Evolutionary conservation across 805 yeast genomes (phyloP).

Genomic region (Metschnikowia proteae): DNA sequence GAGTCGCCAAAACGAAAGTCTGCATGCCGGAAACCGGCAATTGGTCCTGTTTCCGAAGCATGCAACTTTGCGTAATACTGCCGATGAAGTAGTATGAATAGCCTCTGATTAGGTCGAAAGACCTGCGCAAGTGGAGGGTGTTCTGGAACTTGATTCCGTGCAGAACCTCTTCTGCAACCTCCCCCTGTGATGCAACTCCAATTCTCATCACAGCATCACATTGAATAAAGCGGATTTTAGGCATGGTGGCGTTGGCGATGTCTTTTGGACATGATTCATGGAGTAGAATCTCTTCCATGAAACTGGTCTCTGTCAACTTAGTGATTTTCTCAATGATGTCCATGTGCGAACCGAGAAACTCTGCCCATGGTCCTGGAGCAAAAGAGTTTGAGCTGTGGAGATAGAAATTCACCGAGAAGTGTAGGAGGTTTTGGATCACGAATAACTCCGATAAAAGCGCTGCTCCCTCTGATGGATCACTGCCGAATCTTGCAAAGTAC

Average conservation of each 20-base stretch:
- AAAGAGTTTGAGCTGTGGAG: constrained; percentile 28
- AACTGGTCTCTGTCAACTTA: constrained; percentile 45
- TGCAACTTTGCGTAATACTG: constrained; percentile 41
- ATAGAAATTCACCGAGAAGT: constrained; percentile 30
- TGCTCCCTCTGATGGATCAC: constrained; percentile 27
- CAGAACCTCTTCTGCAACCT: constrained; percentile 19
- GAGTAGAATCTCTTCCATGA: constrained; percentile 55
- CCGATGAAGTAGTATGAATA: not conserved
- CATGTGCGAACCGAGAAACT: constrained; percentile 2
- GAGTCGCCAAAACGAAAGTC: constrained; percentile 36
- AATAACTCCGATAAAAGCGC: constrained; percentile 33
- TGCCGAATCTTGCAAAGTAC: constrained; percentile 35
- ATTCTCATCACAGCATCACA: constrained; percentile 1
- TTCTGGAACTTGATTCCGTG: constrained; percentile 58
- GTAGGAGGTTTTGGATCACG: constrained; percentile 35
- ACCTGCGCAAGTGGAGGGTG: constrained; percentile 47
- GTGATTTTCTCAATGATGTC: constrained; percentile 40
- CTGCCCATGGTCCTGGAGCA: constrained; percentile 1
- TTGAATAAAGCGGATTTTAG: constrained; percentile 1
- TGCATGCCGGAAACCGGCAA: constrained; percentile 7
- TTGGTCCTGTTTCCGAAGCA: constrained; percentile 47
- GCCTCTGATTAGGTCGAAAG: constrained; percentile 1
- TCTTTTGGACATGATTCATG: constrained; percentile 28
- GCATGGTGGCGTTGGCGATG: not conserved
- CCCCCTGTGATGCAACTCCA: not conserved